Evolutionary conservation across 83 land plant genomes (phyloP).

Genomic region (Picea mariana): DNA sequence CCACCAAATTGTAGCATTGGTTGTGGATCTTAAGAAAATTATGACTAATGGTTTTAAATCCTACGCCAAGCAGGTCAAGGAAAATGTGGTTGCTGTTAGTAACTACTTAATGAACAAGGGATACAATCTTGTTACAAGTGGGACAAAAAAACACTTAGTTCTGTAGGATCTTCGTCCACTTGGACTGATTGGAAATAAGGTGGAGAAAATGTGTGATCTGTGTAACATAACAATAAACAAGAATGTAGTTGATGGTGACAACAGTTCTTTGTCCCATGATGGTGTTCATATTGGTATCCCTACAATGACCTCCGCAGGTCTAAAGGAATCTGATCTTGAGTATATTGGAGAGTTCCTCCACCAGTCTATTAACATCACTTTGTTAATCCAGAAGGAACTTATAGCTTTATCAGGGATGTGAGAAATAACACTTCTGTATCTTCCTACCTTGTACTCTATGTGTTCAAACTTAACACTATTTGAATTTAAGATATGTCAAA

Average conservation of each 20-base stretch:
- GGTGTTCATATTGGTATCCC: constrained; percentile 93
- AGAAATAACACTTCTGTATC: too few relatives aligned
- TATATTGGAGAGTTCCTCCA: constrained; percentile 80
- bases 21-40: constrained; percentile 78
- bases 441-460: too few relatives aligned
- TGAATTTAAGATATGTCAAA: too few relatives aligned
- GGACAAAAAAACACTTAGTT: constrained; percentile 82
- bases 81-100: constrained; percentile 80
- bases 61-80: constrained; percentile 81
- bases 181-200: constrained; percentile 47
- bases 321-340: constrained; percentile 82
- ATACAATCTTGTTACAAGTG: constrained; percentile 79
- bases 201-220: constrained; percentile 81
- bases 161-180: constrained; percentile 89
- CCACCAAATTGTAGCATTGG: constrained; percentile 88
- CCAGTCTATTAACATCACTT: constrained; percentile 60
- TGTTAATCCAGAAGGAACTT: too few relatives aligned
- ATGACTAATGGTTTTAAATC: constrained; percentile 76
- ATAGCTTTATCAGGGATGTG: too few relatives aligned
- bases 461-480: too few relatives aligned
- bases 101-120: constrained; percentile 79
- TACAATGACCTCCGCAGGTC: constrained; percentile 83
- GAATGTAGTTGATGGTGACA: constrained; percentile 90
- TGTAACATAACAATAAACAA: constrained; percentile 86
- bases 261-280: constrained; percentile 88